Base-by-base conservation (phyloP, 176 grass and related monocot species). In the Hordeum marinum region DNA sequence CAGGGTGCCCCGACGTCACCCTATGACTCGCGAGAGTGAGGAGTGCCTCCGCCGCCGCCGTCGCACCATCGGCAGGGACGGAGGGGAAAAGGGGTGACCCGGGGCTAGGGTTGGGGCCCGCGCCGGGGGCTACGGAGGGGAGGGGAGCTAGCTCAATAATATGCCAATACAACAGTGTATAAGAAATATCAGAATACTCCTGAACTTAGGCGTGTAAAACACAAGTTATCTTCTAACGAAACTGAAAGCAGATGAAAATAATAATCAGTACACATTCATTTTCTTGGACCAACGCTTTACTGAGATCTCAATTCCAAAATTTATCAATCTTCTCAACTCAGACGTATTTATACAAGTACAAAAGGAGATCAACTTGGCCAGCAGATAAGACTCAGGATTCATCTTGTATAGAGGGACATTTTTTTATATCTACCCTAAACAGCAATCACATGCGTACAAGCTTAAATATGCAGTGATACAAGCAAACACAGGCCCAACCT, bases 381-480 rank as follows among this genome's bases (percentile, higher is more conserved):
- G 36, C 37, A 86, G 24, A 86, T 43, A 85, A 85, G 36, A 89
- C 6, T 85, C 24, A 11, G 7, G 18, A 37, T 41, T 25, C 67
- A 81, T 66, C 50, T 45, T 83, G 36, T 72, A 86, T 25, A 74
- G 72, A 55, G 34, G 57, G 74, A 42, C 3, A 25, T 66, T 58
- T 67, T 45, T 43, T 78, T 90, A 58, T 63, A 74, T 76, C 80
- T 80, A 80, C 29, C n/a, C 80, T 84, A 68, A 71, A 66, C 25
- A 74, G 76, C 75, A 68, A 84, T 84, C n/a, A 75, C 59, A 84
- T 68, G 15, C 46, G 42, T 75, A 84, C 80, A 90, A 84, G 27
- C 52, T 62, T 75, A 80, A 21, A 25, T 83, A 75, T 83, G 37
- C 73, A 37, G 0, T 29, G 40, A 32, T 90, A 83, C 85, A 90